phyloP scores from a whole-genome alignment of 2,329 filamentous ascomycete genomes.

The Cordyceps fumosorosea region DNA sequence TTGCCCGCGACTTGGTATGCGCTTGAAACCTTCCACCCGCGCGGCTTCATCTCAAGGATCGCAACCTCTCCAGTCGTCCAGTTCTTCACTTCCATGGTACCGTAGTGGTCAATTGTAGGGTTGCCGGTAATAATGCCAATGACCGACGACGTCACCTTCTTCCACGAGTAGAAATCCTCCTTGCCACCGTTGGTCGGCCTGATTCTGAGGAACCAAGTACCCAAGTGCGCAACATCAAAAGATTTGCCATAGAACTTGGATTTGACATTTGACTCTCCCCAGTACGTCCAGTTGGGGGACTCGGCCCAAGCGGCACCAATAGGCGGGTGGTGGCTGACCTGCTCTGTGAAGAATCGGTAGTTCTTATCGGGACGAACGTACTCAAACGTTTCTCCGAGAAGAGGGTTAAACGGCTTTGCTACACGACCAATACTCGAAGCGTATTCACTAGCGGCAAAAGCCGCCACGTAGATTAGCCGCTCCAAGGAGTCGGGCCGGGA shows the following conservation, averaged over 20 bases:
- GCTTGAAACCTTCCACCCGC: slow-evolving; percentile 91
- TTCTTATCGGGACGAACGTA: slow-evolving; percentile 94
- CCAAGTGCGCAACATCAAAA: slow-evolving; percentile 92
- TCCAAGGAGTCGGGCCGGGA: slow-evolving; percentile 83
- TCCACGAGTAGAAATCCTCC: slow-evolving; percentile 94
- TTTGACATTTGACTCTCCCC: slow-evolving; percentile 88
- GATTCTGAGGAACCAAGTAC: slow-evolving; percentile 91
- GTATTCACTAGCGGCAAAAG: slow-evolving; percentile 94
- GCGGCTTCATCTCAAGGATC: slow-evolving; percentile 83
- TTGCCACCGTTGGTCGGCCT: slow-evolving; percentile 68
- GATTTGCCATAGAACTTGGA: slow-evolving; percentile 98
- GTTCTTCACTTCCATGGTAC: slow-evolving; percentile 94
- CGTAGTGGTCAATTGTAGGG: slow-evolving; percentile 96
- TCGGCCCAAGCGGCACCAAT: slow-evolving; percentile 92
- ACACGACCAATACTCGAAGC: slow-evolving; percentile 95
- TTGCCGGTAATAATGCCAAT: slow-evolving; percentile 97
- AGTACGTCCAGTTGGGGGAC: slow-evolving; percentile 92
- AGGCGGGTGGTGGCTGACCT: slow-evolving; percentile 95
- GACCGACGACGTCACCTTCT: slow-evolving; percentile 97
- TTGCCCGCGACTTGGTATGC: slow-evolving; percentile 86
- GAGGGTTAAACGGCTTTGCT: slow-evolving; percentile 95
- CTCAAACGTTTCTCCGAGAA: slow-evolving; percentile 94
- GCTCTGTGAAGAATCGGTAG: slow-evolving; percentile 97
- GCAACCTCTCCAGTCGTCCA: slow-evolving; percentile 93
- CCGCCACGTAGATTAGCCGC: slow-evolving; percentile 87